Base-by-base conservation (phyloP, 305 asterid genomes). In the Lippia alba region DNA sequence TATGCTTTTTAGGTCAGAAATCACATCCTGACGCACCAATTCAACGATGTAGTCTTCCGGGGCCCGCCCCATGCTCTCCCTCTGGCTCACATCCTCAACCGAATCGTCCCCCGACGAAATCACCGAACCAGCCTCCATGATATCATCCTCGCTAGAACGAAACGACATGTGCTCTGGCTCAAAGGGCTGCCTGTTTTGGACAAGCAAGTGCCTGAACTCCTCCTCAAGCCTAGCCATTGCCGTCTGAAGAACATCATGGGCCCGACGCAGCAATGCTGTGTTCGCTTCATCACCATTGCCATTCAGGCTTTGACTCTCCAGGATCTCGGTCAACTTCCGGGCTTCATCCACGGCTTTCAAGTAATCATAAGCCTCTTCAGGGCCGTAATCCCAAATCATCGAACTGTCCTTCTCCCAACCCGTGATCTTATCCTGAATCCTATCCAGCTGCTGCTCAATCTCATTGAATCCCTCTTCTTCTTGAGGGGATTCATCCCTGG, bases 181-280 rank as follows among this genome's bases (percentile, higher is more conserved):
- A 62, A 91, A 87, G 6, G 90, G 86, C 80, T 87, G 97, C 83
- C 89, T 73, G 46, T 89, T 85, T 59, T 92, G 97, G 15, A 94
- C 90, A 14, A 94, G 79, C 85, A 94, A 76, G 81, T 86, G 86
- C 64, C 75, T 77, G 17, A 94, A 94, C 85, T 94, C 98, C 67
- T 94, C 98, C 58, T 91, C 97, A 8, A 94, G 96, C 83, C 92
- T 83, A 64, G 88, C 81, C 98, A 92, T 94, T 20, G 90, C 94
- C n/a, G 83, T 90, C 78, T 94, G 96, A 57, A 94, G 94, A 75
- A 94, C 54, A 69, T 87, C 96, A 32, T 86, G 91, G 40, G 92
- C 90, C 74, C 71, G 82, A 48, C 83, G 85, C 16, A 88, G 79
- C 64, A 82, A 79, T 55, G 33, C 77, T 6, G 56, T 60, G 49